Evolutionary conservation across 345 rosid genomes (phyloP).

Genomic region (Eucalyptus leucophloia): DNA sequence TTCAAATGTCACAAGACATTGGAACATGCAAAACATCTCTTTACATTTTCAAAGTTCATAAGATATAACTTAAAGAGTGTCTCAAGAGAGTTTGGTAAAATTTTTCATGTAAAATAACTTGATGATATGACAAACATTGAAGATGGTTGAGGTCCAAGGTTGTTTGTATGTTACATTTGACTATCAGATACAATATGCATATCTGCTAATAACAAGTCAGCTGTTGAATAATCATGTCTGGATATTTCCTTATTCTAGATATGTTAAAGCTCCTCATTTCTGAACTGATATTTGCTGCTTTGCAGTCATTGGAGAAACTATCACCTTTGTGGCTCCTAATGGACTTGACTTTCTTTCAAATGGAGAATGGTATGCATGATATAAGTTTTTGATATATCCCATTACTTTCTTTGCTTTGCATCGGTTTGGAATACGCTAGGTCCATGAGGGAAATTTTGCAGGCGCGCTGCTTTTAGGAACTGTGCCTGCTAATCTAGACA

Average conservation of each 20-base stretch:
- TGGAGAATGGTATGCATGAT: slow-evolving; percentile 78
- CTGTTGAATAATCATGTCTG: neutral
- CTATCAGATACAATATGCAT: neutral
- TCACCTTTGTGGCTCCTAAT: slow-evolving; percentile 63
- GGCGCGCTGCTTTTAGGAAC: neutral
- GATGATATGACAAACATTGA: neutral
- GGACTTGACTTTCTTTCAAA: slow-evolving; percentile 61
- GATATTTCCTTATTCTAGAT: neutral
- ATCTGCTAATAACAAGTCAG: neutral
- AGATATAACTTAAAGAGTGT: neutral
- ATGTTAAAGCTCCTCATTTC: neutral
- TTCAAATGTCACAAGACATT: neutral
- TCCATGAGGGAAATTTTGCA: neutral
- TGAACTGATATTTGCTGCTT: neutral
- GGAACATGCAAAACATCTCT: neutral
- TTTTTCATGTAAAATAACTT: neutral
- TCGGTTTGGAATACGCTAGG: neutral
- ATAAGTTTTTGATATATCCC: neutral
- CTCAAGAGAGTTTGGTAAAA: neutral
- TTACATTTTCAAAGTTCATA: neutral
- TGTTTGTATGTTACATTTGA: neutral
- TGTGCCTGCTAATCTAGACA: neutral
- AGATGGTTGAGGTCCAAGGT: neutral
- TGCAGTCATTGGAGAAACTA: slow-evolving; percentile 94
- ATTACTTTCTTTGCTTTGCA: neutral